Evolutionary conservation across 306 rosid species (phyloP), one percentile per base, ranked within the genome.

Genomic region (Betula pendula): DNA sequence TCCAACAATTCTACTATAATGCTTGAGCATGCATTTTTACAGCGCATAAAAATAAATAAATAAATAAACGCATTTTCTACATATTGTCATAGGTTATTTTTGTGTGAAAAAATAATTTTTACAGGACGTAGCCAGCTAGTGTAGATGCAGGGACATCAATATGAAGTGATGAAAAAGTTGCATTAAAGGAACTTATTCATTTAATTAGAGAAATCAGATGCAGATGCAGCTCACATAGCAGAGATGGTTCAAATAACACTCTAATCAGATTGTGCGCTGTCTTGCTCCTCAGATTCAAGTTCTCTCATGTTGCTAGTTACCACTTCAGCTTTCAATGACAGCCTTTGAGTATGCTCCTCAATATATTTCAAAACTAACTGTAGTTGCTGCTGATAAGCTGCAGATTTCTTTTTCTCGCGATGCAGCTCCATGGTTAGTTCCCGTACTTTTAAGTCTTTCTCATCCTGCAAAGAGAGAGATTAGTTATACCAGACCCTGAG

Each of bases 331-430:
- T 75, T 65, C 58, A 75, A 65, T 14, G 79, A 75, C 17, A 75
- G 63, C 49, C 63, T 75, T 38, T 63, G 79, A 75, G 72, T 29
- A 45, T 75, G 71, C 25, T 75, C 79, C 79, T 75, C 79, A 44
- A 75, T 35, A 75, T 75, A 75, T 63, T 51, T 65, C 72, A 68
- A 75, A 14, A 75, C 79, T 31, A 62, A 48, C 63, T 75, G 79
- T 48, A 75, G 79, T 44, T 75, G 72, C 51, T 75, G 63, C 17
- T 75, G 62, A 33, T 75, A 75, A 65, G 79, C 63, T 33, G 72
- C 79, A 48, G 79, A 75, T 48, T 75, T 75, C 60, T 75, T 75
- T 49, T 33, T 75, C 72, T 75, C 79, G 0, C 72, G 72, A 65
- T 75, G 79, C 22, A 75, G 72, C 60, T 63, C 79, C 16, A 48